Conservation (phyloP, 106 monocot genomes). For the Posidonia australis region DNA sequence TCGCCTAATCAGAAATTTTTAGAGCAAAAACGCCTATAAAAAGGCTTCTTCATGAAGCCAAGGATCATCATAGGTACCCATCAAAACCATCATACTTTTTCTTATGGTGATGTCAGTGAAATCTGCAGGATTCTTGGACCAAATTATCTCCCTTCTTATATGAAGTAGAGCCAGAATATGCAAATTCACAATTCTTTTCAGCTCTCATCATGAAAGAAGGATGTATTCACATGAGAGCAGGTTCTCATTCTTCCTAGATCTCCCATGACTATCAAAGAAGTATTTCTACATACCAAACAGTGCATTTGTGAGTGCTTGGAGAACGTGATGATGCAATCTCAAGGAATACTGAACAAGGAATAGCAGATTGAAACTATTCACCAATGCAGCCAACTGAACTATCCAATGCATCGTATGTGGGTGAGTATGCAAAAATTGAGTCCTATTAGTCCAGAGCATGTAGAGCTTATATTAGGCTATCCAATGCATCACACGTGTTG, state of each 20-base stretch:
- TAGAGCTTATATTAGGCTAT: conserved; percentile 54
- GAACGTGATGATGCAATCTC: conserved; percentile 37
- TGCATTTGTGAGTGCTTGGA: conserved; percentile 41
- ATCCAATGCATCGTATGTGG: no score
- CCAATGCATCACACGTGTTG: conserved; percentile 39
- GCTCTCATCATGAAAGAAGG: conserved; percentile 61
- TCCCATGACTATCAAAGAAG: conserved; percentile 47
- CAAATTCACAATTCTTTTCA: conserved; percentile 47
- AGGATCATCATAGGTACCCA: neutral
- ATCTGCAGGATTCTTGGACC: conserved; percentile 42
- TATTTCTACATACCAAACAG: conserved; percentile 39
- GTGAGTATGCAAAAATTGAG: conserved; percentile 37
- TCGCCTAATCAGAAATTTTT: no score
- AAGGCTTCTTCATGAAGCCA: neutral
- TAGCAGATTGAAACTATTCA: conserved; percentile 43
- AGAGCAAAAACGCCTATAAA: neutral
- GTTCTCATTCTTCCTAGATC: conserved; percentile 32
- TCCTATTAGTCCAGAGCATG: conserved; percentile 38
- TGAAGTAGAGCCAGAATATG: conserved; percentile 40
- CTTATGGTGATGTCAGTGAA: conserved; percentile 49
- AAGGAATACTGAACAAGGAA: conserved; percentile 49
- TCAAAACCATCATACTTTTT: conserved; percentile 44
- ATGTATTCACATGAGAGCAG: conserved; percentile 49
- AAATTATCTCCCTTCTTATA: conserved; percentile 56
- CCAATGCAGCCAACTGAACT: conserved; percentile 46